phyloP scores from a whole-genome alignment of 106 monocot genomes.

The Amphibolis antarctica region DNA sequence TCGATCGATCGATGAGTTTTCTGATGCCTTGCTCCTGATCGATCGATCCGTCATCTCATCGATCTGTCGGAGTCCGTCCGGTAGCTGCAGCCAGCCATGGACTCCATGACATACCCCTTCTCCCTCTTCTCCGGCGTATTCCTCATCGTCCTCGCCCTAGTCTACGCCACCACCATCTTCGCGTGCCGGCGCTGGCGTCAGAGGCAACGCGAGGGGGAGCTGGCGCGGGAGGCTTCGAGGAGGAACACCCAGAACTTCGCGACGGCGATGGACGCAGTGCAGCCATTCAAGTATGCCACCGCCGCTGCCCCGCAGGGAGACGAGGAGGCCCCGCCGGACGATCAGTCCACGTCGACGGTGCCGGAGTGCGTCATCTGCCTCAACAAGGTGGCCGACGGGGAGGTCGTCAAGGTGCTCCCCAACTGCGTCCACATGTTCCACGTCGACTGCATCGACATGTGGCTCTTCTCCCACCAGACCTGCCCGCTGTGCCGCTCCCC shows the following conservation, averaged over 20 bases:
- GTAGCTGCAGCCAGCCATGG: not conserved
- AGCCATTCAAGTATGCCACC: too few species aligned
- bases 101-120: not conserved
- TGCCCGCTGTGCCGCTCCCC: conserved; percentile 62
- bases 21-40: not conserved
- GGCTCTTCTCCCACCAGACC: conserved; percentile 56
- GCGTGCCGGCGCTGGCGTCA: conserved; percentile 11
- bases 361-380: conserved; percentile 84
- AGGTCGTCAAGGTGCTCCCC: conserved; percentile 62
- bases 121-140: conserved; percentile 21
- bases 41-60: too few species aligned
- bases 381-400: conserved; percentile 36
- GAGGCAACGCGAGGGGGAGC: not conserved
- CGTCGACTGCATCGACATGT: conserved; percentile 57
- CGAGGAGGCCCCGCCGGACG: conserved; percentile 27
- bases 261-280: too few species aligned
- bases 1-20: not conserved
- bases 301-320: too few species aligned
- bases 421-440: conserved; percentile 84
- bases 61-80: not conserved
- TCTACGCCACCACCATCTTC: conserved; percentile 55
- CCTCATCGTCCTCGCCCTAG: conserved; percentile 50
- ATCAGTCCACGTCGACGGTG: conserved; percentile 39
- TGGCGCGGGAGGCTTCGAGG: not conserved
- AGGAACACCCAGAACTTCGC: too few species aligned